Evolutionary conservation across 176 grass and related monocot genomes (phyloP).

Genomic region (Stipa capillata): DNA sequence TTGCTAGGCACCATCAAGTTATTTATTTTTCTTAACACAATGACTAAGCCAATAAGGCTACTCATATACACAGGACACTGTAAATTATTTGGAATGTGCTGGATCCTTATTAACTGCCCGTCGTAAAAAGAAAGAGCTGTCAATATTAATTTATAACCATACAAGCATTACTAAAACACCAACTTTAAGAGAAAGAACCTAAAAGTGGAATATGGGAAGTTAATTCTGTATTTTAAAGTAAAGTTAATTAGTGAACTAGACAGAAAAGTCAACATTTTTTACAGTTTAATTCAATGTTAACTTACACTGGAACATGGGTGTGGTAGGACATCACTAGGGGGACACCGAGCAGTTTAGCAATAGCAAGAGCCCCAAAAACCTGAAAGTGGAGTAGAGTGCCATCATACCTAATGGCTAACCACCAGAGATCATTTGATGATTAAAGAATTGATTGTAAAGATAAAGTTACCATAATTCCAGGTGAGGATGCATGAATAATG

Average conservation of each 20-base stretch:
- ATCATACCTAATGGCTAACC: not conserved
- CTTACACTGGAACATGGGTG: conserved; percentile 93
- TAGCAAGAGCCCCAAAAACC: conserved; percentile 89
- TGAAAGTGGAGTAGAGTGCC: conserved; percentile 19
- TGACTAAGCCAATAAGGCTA: not conserved
- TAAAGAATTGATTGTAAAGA: not conserved
- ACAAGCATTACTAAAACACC: not conserved
- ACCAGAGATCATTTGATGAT: not conserved
- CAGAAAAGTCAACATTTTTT: not conserved
- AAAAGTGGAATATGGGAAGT: not conserved
- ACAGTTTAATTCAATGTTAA: not conserved
- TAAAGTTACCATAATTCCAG: conserved; percentile 84
- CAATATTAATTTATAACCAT: not conserved
- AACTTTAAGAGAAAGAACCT: not conserved
- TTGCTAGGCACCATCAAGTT: not conserved
- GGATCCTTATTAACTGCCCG: not conserved
- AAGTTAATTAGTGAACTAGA: not conserved
- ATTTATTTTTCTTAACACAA: not conserved
- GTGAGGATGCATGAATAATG: conserved; percentile 92
- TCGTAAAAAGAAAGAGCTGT: not conserved
- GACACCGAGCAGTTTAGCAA: conserved; percentile 74
- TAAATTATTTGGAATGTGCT: not conserved
- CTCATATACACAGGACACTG: not conserved
- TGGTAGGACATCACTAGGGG: conserved; percentile 93
- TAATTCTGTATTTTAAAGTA: too few species aligned